phyloP scores from a whole-genome alignment of 1,284 basidiomycete genomes.

The Spongiforma sp. region DNA sequence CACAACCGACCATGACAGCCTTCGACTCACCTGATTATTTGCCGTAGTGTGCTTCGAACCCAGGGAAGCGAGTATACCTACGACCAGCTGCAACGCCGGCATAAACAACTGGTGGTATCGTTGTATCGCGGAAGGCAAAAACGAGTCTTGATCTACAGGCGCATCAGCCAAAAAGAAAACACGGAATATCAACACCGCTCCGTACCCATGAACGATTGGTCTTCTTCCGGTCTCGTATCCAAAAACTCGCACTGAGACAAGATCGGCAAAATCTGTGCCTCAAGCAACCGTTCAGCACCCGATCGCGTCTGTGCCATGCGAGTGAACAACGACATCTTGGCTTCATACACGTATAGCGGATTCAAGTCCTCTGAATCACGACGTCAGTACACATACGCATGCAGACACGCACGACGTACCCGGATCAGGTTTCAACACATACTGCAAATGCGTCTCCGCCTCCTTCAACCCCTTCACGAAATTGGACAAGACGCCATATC shows the following conservation, averaged over 20 bases:
- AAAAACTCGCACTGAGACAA: constrained; percentile 89
- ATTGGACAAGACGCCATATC: not conserved
- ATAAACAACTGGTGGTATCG: constrained; percentile 90
- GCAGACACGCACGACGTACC: not conserved
- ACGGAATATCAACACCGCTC: constrained; percentile 7
- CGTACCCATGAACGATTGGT: constrained; percentile 83
- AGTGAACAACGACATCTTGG: constrained; percentile 89
- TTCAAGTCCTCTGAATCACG: constrained; percentile 80
- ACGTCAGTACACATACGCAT: too few relatives aligned
- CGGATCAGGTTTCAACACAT: not conserved
- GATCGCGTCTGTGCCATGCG: constrained; percentile 82
- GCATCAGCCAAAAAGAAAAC: not conserved
- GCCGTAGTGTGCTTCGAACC: constrained; percentile 69
- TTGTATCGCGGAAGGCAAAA: constrained; percentile 87
- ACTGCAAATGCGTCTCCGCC: not conserved
- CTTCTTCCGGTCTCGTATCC: constrained; percentile 80
- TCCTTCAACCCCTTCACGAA: not conserved
- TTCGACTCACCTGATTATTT: constrained; percentile 61
- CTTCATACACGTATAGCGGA: constrained; percentile 93
- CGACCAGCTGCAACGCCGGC: constrained; percentile 83
- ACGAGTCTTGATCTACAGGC: constrained; percentile 75
- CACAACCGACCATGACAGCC: not conserved
- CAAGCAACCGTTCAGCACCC: constrained; percentile 88
- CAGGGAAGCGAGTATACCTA: constrained; percentile 71
- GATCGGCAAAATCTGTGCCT: constrained; percentile 79